phyloP scores from a whole-genome alignment of 306 rosid species.

The Acacia melanoxylon region DNA sequence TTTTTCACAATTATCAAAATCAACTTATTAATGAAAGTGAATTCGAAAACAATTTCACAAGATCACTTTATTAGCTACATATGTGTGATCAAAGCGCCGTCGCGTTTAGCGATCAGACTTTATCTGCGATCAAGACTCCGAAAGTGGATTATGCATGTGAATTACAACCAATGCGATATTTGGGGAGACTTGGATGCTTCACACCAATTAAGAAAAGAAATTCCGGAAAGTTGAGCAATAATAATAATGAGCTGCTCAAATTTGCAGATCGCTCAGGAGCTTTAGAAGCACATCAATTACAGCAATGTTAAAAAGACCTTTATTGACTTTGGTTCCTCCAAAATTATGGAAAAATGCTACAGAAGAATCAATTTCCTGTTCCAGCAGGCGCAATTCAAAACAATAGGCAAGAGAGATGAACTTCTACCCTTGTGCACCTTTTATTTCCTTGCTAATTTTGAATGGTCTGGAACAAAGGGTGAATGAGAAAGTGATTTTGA shows the following conservation, averaged over 20 bases:
- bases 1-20: too few species aligned
- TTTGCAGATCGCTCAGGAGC: conserved; percentile 24
- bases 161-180: too few species aligned
- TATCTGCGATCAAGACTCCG: too few species aligned
- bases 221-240: conserved; percentile 1
- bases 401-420: conserved; percentile 30
- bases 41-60: too few species aligned
- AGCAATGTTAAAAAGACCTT: conserved; percentile 15
- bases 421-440: conserved; percentile 33
- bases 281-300: conserved; percentile 25
- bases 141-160: too few species aligned
- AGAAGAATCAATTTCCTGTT: conserved; percentile 48
- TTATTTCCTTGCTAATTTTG: conserved; percentile 44
- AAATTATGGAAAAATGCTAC: conserved; percentile 40
- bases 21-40: too few species aligned
- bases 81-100: too few species aligned
- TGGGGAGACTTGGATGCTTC: not conserved
- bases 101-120: too few species aligned
- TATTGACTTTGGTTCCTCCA: conserved; percentile 32
- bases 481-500: conserved; percentile 7
- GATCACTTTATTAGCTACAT: too few species aligned
- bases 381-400: conserved; percentile 27
- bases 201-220: conserved; percentile 18
- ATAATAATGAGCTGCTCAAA: conserved; percentile 27
- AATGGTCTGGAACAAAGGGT: conserved; percentile 13